Conservation (phyloP, 1,284 basidiomycete species). For the Malassezia japonica region DNA sequence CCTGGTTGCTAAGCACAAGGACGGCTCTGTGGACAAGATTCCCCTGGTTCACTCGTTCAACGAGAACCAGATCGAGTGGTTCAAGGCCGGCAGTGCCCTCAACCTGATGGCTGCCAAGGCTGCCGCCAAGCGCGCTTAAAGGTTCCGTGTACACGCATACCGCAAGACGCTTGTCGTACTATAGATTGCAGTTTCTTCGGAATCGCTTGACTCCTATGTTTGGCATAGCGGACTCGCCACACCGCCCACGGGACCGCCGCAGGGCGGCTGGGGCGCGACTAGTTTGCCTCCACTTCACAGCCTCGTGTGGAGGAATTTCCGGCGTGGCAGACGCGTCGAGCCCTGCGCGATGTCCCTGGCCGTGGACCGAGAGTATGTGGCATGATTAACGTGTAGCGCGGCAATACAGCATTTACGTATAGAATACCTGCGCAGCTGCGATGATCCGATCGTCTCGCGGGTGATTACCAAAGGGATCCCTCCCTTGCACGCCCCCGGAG, state of each 20-base stretch:
- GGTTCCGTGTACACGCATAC: no score
- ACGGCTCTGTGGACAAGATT: conserved; percentile 39
- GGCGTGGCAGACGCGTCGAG: no score
- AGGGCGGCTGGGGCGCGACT: no score
- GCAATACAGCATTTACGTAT: background rate
- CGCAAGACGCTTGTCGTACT: no score
- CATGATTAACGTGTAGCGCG: background rate
- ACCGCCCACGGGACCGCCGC: no score
- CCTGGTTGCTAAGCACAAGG: conserved; percentile 42
- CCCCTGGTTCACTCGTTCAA: conserved; percentile 46
- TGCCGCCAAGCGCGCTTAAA: conserved; percentile 6
- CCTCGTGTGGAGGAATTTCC: no score
- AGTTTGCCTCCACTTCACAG: no score
- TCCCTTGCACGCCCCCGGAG: no score
- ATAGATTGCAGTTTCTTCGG: no score
- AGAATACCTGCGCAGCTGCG: background rate
- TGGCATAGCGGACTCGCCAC: no score
- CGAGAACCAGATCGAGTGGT: conserved; percentile 47
- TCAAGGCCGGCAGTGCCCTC: conserved; percentile 43
- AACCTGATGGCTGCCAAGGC: conserved; percentile 43
- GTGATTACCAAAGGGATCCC: background rate
- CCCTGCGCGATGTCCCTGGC: background rate
- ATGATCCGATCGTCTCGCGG: conserved; percentile 7
- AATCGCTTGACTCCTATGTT: no score
- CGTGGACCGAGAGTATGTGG: background rate